Evolutionary conservation across 108 stramenopile genomes (phyloP), one percentile per base, ranked within the genome.

Genomic region (Thalassiosira profunda): DNA sequence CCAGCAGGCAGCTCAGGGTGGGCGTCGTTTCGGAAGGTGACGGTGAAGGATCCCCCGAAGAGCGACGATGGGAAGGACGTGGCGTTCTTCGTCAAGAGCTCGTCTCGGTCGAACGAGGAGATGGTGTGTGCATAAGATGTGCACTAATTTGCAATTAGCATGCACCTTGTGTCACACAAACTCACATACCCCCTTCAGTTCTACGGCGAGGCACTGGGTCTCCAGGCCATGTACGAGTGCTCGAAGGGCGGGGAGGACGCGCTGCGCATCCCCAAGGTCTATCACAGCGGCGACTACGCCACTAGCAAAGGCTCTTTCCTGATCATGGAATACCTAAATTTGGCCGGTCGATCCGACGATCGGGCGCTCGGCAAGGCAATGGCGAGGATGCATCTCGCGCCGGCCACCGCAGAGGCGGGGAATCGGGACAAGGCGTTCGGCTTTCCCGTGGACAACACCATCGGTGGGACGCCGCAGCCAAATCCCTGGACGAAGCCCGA

Each of bases 391-490:
- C 84, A 84, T 67, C 56, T 84, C 1, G 76, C 84, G 20, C 63
- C 75, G 18, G 52, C 84, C 10, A 49, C 59, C 11, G 67, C 60
- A 38, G 70, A 71, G 24, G 55, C 75, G 1, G 72, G 69, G 5
- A 79, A 76, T 34, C 68, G 80, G 4, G 57, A 54, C 18, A 37
- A 31, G n/a, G 21, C 59, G 2, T 86, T 83, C 66, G 85, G 85
- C 33, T 86, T 86, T 48, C 52, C 57, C 38, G 78, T 84, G 0
- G 82, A 86, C 24, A 86, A 83, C 60, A 84, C 85, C 1, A 78
- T 83, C 57, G 85, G 85, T 0, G 85, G 70, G 21, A 80, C 85
- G 20, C 70, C 81, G 10, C 85, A 86, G 48, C 74, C 78, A 6
- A 84, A 82, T 65, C 71, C 64, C 7, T 82, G 81, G 81, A 78